Evolutionary conservation across 1,284 basidiomycete genomes (phyloP), one percentile per base, ranked within the genome.

Genomic region (Irpex sp.): DNA sequence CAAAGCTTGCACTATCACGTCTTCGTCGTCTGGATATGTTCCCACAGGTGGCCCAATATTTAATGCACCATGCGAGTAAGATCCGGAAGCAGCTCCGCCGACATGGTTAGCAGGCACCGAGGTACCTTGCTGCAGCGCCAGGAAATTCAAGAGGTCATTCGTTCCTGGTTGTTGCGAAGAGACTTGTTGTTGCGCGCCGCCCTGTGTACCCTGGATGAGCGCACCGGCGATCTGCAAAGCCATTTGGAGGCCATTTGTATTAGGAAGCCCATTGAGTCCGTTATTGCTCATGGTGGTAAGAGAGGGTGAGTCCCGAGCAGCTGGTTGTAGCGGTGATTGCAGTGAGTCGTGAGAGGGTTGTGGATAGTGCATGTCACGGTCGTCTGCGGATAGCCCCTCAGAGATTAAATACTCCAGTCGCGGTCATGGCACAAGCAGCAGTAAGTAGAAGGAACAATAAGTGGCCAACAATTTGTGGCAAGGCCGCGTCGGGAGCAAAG

Each of bases 11-110:
- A 87, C 75, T 15, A 89, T 78, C 8, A 81, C 70, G 8, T 79
- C 78, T 62, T 89, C 86, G 68, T 89, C 87, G 19, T 79, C 74
- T 51, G 67, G 69, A 34, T 75, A 75, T 6, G 76, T 74, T 17
- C 82, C 82, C 3, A 89, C 85, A n/a, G 85, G 85, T 8, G 77
- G 73, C 31, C 80, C 82, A 62, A 86, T 73, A 19, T 80, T 78
- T 36, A 83, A 72, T 48, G 82, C 81, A 64, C 13, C 36, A 4
- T 26, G 54, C 17, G 31, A 31, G 31, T 31, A 37, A 4, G 54
- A 34, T 36, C 19, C 54, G 17, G 54, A 17, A 13, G 21, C 54
- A n/a, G 21, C 31, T 36, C 34, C 26, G 11, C 34, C 34, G 17
- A 11, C 31, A 31, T 26, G 8, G 13, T 37, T 31, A n/a, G 51